phyloP scores from a whole-genome alignment of 257 asterid genomes.

The Knoxia roxburghii region DNA sequence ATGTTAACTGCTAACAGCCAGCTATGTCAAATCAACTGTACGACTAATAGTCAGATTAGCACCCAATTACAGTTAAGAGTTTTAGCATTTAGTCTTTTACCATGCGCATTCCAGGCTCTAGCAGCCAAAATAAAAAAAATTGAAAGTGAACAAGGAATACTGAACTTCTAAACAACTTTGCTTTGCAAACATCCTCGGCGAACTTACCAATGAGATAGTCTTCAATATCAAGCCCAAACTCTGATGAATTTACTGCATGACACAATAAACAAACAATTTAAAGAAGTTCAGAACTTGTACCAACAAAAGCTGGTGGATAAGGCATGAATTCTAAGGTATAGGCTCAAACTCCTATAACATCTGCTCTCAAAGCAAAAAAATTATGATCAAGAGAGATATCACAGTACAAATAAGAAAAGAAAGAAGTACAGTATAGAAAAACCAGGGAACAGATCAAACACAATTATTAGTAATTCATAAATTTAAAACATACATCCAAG shows the following conservation, averaged over 20 bases:
- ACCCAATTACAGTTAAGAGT: not conserved
- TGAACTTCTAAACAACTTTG: not conserved
- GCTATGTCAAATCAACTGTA: not conserved
- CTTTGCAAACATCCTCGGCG: not conserved
- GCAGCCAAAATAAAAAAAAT: not conserved
- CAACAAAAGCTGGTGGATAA: not conserved
- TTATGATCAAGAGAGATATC: not conserved
- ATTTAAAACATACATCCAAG: slow-evolving; percentile 70
- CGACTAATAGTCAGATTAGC: not conserved
- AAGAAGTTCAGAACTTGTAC: not conserved
- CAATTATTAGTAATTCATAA: not conserved
- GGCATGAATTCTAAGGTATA: not conserved
- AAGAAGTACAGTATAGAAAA: not conserved
- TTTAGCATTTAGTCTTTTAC: not conserved
- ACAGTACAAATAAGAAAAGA: not conserved
- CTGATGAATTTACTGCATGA: slow-evolving; percentile 57
- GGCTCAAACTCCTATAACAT: not conserved
- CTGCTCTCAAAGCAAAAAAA: not conserved
- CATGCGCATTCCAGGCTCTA: not conserved
- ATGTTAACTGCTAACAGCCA: too few species aligned
- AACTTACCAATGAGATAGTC: slow-evolving; percentile 82
- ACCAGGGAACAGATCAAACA: not conserved
- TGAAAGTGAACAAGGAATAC: not conserved
- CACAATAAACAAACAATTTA: slow-evolving; percentile 14
- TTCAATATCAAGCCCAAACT: slow-evolving; percentile 84